These are phyloP conservation scores for Butyriboletus loyo DNA, from an alignment of 768 basidiomycete genomes.

Conservation along the genomic window DNA sequence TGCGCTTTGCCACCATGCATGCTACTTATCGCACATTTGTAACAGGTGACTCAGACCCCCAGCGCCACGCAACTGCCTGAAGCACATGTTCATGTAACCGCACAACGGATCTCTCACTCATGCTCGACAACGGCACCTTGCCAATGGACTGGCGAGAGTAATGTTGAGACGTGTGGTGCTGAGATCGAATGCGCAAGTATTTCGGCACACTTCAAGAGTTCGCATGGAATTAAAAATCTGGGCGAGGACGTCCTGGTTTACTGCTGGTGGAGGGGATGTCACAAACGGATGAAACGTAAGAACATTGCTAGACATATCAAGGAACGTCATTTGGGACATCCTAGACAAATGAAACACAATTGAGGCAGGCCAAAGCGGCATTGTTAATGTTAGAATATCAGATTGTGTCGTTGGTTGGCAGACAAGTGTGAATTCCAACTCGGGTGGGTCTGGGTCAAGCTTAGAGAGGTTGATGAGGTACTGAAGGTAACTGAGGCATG, in stretches of 20 bases:
- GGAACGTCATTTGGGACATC: no score
- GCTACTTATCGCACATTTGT: neutral
- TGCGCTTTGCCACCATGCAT: neutral
- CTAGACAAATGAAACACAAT: no score
- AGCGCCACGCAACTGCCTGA: no score
- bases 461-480: no score
- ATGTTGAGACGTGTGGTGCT: neutral
- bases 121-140: neutral
- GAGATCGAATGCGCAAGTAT: neutral
- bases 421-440: no score
- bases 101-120: neutral
- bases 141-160: neutral
- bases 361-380: no score
- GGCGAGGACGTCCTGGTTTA: neutral
- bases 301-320: no score
- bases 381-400: no score
- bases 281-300: neutral
- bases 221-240: neutral
- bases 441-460: no score
- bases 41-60: neutral
- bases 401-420: no score
- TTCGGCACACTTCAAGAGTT: neutral
- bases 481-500: no score
- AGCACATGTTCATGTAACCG: neutral
- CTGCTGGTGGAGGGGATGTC: neutral